A percentile compares a stretch with the other conserved stretches of the same genome.
Evolutionary conservation across 2,329 filamentous ascomycete species (phyloP).

Genomic region (Thermomyces lanuginosus): DNA sequence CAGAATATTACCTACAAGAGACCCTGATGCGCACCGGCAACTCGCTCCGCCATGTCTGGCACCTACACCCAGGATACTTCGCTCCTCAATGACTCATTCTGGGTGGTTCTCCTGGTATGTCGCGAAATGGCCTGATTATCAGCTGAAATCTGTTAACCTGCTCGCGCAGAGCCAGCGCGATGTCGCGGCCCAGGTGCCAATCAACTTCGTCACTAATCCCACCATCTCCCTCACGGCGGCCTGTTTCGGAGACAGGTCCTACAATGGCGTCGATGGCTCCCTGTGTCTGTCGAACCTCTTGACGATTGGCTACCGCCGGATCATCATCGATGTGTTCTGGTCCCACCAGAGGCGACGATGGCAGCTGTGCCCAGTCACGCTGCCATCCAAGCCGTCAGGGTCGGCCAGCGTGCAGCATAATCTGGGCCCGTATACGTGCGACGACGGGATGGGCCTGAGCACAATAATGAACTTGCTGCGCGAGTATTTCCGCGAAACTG

Average conservation of each 20-base stretch:
- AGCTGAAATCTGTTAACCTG: not conserved
- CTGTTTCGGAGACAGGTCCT: slow-evolving; percentile 41
- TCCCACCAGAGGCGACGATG: slow-evolving; percentile 37
- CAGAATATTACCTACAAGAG: no score
- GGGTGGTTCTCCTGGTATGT: slow-evolving; percentile 6
- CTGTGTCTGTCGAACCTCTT: slow-evolving; percentile 49
- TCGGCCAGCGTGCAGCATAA: slow-evolving; percentile 20
- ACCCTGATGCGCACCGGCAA: no score
- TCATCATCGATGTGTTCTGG: slow-evolving; percentile 49
- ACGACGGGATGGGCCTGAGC: slow-evolving; percentile 34
- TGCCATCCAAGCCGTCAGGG: slow-evolving; percentile 22
- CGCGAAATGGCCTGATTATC: not conserved
- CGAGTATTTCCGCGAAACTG: slow-evolving; percentile 38
- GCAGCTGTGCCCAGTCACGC: slow-evolving; percentile 44
- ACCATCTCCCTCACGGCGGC: slow-evolving; percentile 41
- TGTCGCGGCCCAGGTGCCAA: slow-evolving; percentile 40
- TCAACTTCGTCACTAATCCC: slow-evolving; percentile 45
- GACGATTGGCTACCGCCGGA: slow-evolving; percentile 40
- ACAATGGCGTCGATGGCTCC: slow-evolving; percentile 34
- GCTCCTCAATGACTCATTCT: slow-evolving; percentile 6
- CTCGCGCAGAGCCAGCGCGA: slow-evolving; percentile 43
- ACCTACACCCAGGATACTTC: slow-evolving; percentile 4
- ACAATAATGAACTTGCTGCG: slow-evolving; percentile 35
- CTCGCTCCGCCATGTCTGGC: slow-evolving; percentile 7
- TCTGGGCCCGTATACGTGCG: slow-evolving; percentile 41